Percentiles rank a stretch among this genome's conserved stretches.
Evolutionary conservation across 768 basidiomycete genomes (phyloP).

Genomic region (Lentinus tigrinus): DNA sequence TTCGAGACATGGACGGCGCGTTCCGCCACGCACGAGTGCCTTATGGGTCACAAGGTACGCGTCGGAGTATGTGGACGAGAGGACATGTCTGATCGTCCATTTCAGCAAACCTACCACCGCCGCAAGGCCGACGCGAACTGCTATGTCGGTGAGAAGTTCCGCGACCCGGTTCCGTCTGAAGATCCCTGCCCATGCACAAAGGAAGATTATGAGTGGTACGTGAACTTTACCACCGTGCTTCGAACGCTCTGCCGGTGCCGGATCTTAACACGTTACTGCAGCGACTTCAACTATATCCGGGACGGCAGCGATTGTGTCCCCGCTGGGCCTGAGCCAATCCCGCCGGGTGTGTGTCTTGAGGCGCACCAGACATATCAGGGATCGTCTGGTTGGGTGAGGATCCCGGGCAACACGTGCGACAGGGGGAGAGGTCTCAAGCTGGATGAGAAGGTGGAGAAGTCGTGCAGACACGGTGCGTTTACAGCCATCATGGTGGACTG

Average conservation of each 20-base stretch:
- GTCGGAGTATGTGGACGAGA: too few species aligned
- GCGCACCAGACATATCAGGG: conserved; percentile 70
- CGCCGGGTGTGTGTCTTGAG: conserved; percentile 66
- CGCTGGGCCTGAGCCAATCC: conserved; percentile 85
- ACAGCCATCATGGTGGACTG: too few species aligned
- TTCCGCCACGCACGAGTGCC: conserved; percentile 62
- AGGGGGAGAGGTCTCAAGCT: conserved; percentile 45
- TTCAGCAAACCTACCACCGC: conserved; percentile 90
- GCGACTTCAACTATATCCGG: conserved; percentile 88
- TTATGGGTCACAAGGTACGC: conserved; percentile 91
- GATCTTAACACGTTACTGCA: conserved; percentile 28
- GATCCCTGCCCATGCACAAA: conserved; percentile 82
- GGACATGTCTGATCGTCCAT: too few species aligned
- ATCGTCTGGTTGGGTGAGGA: conserved; percentile 88
- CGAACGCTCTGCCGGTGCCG: neutral
- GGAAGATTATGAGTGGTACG: conserved; percentile 91
- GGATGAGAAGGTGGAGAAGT: conserved; percentile 75
- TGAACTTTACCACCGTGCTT: conserved; percentile 4
- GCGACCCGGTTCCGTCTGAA: conserved; percentile 80
- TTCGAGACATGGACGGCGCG: conserved; percentile 90
- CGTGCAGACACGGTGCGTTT: conserved; percentile 71
- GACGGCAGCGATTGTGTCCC: conserved; percentile 76
- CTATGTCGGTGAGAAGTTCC: conserved; percentile 87
- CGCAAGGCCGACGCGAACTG: conserved; percentile 83
- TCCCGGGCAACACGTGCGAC: conserved; percentile 89